A percentile compares a stretch with the other conserved stretches of the same genome.
Conservation (phyloP, 2,329 filamentous ascomycete species). For the Curvularia sp. region DNA sequence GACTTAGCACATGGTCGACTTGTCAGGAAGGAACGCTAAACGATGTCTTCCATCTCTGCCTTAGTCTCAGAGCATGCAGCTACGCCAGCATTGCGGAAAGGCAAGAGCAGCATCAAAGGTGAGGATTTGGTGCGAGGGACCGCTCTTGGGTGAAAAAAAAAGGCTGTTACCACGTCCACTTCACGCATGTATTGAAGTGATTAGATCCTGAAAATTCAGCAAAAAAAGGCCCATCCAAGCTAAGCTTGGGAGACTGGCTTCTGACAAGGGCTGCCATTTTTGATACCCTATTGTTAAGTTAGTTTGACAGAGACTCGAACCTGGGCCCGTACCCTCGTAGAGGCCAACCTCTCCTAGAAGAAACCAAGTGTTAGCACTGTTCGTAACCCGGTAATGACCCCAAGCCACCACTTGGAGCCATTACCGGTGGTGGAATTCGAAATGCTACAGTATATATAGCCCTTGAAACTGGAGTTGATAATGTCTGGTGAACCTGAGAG, state of each 20-base stretch:
- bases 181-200: too few relatives aligned
- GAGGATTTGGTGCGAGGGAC: neutral
- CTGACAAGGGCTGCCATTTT: neutral
- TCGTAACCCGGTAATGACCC: neutral
- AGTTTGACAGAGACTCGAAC: too few relatives aligned
- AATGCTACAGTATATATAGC: slow-evolving; percentile 3
- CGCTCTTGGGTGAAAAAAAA: neutral
- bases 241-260: neutral
- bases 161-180: too few relatives aligned
- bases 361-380: neutral
- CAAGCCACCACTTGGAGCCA: neutral
- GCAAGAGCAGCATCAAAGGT: neutral
- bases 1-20: too few relatives aligned
- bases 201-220: neutral
- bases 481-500: neutral
- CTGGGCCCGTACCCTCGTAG: too few relatives aligned
- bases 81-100: too few relatives aligned
- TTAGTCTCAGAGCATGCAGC: too few relatives aligned
- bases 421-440: neutral
- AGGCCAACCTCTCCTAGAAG: too few relatives aligned
- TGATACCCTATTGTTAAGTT: too few relatives aligned
- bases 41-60: neutral
- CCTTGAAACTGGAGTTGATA: neutral
- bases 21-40: neutral
- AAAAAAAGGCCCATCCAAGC: neutral